Conservation (phyloP, 306 rosid species). For the Acacia acuminata region DNA sequence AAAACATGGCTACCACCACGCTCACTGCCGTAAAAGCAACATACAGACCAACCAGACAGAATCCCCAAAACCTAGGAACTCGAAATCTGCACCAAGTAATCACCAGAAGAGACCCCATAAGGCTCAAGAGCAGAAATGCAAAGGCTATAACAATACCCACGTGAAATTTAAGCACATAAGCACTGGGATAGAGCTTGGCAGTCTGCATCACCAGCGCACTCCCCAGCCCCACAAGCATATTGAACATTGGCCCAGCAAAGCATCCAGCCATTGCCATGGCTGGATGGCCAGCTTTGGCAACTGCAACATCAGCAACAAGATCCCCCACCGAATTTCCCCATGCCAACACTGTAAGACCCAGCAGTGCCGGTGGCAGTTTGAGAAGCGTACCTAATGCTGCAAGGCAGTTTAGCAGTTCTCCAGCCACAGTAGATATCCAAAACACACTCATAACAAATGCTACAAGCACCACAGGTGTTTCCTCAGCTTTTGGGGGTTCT, state of each 20-base stretch:
- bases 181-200: constrained; percentile 63
- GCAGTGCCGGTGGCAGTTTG: constrained; percentile 71
- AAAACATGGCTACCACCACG: constrained; percentile 68
- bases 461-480: constrained; percentile 61
- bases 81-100: constrained; percentile 91
- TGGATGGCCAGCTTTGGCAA: constrained; percentile 97
- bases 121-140: constrained; percentile 81
- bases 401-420: constrained; percentile 89
- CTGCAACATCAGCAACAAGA: constrained; percentile 92
- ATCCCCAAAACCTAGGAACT: constrained; percentile 96
- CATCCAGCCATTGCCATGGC: constrained; percentile 98
- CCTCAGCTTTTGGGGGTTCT: constrained; percentile 89
- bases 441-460: constrained; percentile 95
- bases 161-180: constrained; percentile 76
- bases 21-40: constrained; percentile 71
- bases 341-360: constrained; percentile 93
- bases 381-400: constrained; percentile 72
- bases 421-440: constrained; percentile 92
- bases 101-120: constrained; percentile 93
- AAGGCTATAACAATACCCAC: constrained; percentile 83
- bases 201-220: constrained; percentile 88
- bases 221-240: constrained; percentile 98
- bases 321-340: constrained; percentile 99
- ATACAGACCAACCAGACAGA: constrained; percentile 87
- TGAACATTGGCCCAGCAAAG: constrained; percentile 98